Conservation (phyloP, 139 green algal genomes). For the Bryopsis sp. region DNA sequence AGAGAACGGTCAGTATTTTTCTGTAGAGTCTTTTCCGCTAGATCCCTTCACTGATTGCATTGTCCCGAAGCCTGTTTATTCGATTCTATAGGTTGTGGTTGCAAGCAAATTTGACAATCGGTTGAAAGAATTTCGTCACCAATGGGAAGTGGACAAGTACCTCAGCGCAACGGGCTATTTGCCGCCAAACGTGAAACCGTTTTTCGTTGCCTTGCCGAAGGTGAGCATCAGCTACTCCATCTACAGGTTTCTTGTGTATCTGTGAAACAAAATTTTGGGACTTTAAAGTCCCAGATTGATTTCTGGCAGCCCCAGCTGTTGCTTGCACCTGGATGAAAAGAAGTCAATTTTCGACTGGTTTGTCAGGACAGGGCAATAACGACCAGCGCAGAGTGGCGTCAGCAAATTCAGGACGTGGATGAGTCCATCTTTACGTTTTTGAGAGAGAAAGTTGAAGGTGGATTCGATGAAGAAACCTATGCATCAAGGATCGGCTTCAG, state of each 20-base stretch:
- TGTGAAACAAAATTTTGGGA: background rate
- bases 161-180: constrained; percentile 80
- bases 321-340: background rate
- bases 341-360: background rate
- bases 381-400: constrained; percentile 65
- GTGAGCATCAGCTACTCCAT: constrained; percentile 23
- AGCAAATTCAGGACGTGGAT: constrained; percentile 69
- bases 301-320: too few species aligned
- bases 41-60: too few species aligned
- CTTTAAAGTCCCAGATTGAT: background rate
- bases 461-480: constrained; percentile 87
- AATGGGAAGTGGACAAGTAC: constrained; percentile 92
- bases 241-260: background rate
- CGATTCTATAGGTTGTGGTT: constrained; percentile 62
- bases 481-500: constrained; percentile 63
- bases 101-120: constrained; percentile 94
- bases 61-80: constrained; percentile 1
- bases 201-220: constrained; percentile 92
- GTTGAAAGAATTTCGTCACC: constrained; percentile 83
- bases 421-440: constrained; percentile 43
- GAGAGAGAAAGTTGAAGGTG: constrained; percentile 44
- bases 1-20: constrained; percentile 47
- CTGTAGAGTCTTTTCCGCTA: too few species aligned
- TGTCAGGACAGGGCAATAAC: constrained; percentile 52
- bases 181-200: constrained; percentile 67